phyloP scores from a whole-genome alignment of 2,329 filamentous ascomycete genomes.

The Aurifilum marmelostoma region DNA sequence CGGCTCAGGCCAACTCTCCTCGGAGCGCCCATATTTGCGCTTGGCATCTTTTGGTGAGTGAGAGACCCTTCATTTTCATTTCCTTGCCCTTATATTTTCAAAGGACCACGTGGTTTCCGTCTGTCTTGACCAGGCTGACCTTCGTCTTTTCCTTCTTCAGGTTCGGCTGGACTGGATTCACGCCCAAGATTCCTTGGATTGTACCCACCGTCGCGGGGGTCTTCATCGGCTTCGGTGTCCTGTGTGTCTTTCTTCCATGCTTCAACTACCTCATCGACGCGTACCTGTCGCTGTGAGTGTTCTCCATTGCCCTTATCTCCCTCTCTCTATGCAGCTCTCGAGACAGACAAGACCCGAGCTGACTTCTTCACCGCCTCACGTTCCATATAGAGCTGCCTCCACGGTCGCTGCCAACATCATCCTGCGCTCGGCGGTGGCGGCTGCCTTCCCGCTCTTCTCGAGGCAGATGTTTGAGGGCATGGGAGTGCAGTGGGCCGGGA shows the following conservation, averaged over 20 bases:
- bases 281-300: constrained; percentile 44
- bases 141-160: neutral
- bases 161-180: constrained; percentile 32
- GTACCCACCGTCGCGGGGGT: constrained; percentile 31
- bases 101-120: no score
- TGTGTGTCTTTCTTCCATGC: constrained; percentile 34
- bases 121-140: neutral
- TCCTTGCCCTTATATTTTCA: no score
- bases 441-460: constrained; percentile 42
- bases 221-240: constrained; percentile 32
- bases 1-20: constrained; percentile 29
- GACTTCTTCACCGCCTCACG: neutral
- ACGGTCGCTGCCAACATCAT: constrained; percentile 44
- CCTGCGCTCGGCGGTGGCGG: constrained; percentile 40
- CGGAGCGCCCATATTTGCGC: constrained; percentile 38
- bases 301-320: neutral
- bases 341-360: neutral
- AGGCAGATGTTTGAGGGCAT: constrained; percentile 43
- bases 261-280: constrained; percentile 43
- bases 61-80: no score
- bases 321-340: neutral
- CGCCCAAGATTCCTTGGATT: constrained; percentile 30
- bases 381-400: constrained; percentile 38
- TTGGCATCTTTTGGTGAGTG: constrained; percentile 41
- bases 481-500: constrained; percentile 43